Base-by-base conservation (phyloP, 768 basidiomycete species). In the Flagelloscypha sp. region DNA sequence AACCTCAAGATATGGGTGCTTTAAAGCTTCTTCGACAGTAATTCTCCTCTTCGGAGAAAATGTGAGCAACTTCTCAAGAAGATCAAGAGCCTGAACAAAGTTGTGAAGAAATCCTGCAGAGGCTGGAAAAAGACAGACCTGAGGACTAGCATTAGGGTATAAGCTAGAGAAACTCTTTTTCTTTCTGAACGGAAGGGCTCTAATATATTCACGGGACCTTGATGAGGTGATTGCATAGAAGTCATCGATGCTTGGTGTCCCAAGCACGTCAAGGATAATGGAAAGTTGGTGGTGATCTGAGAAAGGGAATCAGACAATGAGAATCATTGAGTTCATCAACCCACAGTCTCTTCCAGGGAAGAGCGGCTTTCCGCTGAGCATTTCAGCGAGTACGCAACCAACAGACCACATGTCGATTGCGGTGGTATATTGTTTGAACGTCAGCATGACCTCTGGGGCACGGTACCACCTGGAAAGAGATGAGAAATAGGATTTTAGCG, bases 361-460 rank as follows among this genome's bases (percentile, higher is more conserved):
- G 38, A 97, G 60, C 1, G 93, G 86, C 51, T 84, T 80, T n/a
- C 93, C 88, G 40, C 72, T 78, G 0, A 93, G 63, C 88, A 93
- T 90, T 60, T 93, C 92, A 6, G 92, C 93, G 31, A 88, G 60
- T 2, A 88, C 79, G 52, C 86, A 89, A 2, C 86, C 84, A 13
- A 88, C 84, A 40, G 77, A 79, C 87, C 86, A 90, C 54, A 89
- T 72, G 45, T 88, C 85, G 56, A 88, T 84, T 1, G 83, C 83
- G 22, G 75, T 74, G 5, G 89, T 92, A 55, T 97, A 97, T 63
- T 93, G 82, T 52, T 93, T 90, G 67, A 95, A 97, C 0, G 89
- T 94, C 23, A 98, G 72, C 94, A 98, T 97, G 42, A 98, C 87
- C 56, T 97, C 94, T 0, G 94, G 94, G 0, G 94, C 94, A 20